Conservation (phyloP, 208 protist species). For the Phytomonas sp. region DNA sequence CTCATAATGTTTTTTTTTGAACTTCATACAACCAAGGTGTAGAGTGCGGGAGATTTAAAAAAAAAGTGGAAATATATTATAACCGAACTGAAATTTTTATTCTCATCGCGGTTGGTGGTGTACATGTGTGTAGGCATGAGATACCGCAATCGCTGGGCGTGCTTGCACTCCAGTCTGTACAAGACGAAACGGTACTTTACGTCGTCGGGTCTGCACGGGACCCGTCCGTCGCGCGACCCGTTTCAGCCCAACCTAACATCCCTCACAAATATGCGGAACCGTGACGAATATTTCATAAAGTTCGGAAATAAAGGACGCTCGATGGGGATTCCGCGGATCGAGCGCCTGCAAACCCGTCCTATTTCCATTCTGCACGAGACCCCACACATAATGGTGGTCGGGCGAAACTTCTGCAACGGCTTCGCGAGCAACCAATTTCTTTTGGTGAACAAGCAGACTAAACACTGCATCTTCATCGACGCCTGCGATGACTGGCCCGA, state of each 20-base stretch:
- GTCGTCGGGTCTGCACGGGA: constrained; percentile 3
- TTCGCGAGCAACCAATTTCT: constrained; percentile 85
- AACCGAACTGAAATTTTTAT: background rate
- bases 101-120: background rate
- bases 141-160: background rate
- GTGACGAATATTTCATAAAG: constrained; percentile 60
- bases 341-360: constrained; percentile 44
- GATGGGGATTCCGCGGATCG: constrained; percentile 60
- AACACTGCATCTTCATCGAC: constrained; percentile 76
- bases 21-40: background rate
- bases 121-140: background rate
- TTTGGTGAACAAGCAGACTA: constrained; percentile 55
- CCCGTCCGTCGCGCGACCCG: constrained; percentile 18
- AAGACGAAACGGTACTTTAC: constrained; percentile 10
- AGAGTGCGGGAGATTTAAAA: background rate
- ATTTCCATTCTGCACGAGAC: constrained; percentile 83
- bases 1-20: constrained; percentile 6
- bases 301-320: constrained; percentile 37
- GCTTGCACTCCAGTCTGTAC: background rate
- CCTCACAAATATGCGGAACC: constrained; percentile 69
- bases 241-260: constrained; percentile 80
- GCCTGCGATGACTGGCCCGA: constrained; percentile 86
- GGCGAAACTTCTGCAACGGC: constrained; percentile 72
- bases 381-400: constrained; percentile 59
- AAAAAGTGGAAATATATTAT: background rate